These are phyloP conservation scores for Medicago lupulina DNA, from an alignment of 306 rosid species.

Conservation along the genomic window DNA sequence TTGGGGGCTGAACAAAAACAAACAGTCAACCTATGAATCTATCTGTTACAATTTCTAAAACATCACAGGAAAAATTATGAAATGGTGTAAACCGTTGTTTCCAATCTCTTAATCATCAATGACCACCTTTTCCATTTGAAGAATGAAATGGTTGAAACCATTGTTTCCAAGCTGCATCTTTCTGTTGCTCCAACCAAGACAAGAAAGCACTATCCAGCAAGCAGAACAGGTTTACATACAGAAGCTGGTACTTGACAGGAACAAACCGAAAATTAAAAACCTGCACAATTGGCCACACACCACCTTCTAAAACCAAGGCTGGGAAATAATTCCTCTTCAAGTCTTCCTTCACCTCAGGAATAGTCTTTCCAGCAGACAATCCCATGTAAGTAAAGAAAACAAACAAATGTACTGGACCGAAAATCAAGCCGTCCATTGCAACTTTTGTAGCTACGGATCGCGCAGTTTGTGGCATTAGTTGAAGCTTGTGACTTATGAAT, in stretches of 20 bases:
- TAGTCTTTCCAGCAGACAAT: conserved; percentile 65
- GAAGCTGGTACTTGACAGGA: conserved; percentile 88
- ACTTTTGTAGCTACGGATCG: conserved; percentile 71
- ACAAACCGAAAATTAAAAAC: conserved; percentile 73
- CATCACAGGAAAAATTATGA: not conserved
- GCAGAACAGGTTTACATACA: conserved; percentile 86
- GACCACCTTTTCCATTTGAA: conserved; percentile 52
- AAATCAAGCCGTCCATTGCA: conserved; percentile 71
- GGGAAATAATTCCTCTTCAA: conserved; percentile 75
- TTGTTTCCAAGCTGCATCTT: conserved; percentile 90
- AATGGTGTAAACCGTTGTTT: not conserved
- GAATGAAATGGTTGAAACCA: conserved; percentile 63
- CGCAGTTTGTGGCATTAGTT: conserved; percentile 60
- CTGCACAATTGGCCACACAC: conserved; percentile 83
- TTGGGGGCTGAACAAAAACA: no score
- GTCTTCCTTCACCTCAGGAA: conserved; percentile 75
- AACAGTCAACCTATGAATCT: not conserved
- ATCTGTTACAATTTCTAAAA: conserved; percentile 21
- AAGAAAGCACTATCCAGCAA: conserved; percentile 82
- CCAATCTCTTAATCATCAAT: not conserved
- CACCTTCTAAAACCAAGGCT: conserved; percentile 75
- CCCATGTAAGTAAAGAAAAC: conserved; percentile 91
- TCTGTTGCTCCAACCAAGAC: conserved; percentile 91
- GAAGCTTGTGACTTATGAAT: conserved; percentile 63
- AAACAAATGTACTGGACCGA: conserved; percentile 75